These are phyloP conservation scores for Tylopilus sp. DNA, from an alignment of 768 basidiomycete species.

Conservation along the genomic window DNA sequence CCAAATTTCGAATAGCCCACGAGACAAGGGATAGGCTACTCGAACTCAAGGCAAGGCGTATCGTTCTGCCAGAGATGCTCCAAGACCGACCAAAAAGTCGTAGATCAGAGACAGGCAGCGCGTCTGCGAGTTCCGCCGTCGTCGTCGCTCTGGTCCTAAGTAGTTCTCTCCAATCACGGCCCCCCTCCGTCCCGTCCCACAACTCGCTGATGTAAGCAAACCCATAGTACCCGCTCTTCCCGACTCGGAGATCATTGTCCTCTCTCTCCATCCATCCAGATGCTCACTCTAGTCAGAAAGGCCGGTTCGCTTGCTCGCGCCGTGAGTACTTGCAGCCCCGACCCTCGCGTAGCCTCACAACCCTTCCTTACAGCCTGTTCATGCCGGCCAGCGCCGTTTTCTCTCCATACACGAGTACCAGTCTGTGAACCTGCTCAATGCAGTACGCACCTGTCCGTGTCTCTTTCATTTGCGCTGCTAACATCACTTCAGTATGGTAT, in stretches of 20 bases:
- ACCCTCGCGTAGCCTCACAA: not conserved
- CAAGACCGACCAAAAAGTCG: slow-evolving; percentile 34
- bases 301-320: slow-evolving; percentile 59
- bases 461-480: not conserved
- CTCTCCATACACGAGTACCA: slow-evolving; percentile 99
- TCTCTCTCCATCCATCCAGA: slow-evolving; percentile 34
- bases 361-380: slow-evolving; percentile 46
- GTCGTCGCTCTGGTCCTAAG: slow-evolving; percentile 71
- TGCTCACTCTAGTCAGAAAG: slow-evolving; percentile 69
- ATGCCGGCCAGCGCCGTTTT: slow-evolving; percentile 83
- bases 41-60: slow-evolving; percentile 78
- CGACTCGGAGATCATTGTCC: slow-evolving; percentile 14
- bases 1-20: slow-evolving; percentile 79
- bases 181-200: not conserved
- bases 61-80: slow-evolving; percentile 64
- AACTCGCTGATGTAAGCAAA: slow-evolving; percentile 41
- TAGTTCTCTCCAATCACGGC: slow-evolving; percentile 13
- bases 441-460: slow-evolving; percentile 46
- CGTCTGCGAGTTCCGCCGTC: slow-evolving; percentile 54
- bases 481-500: slow-evolving; percentile 78
- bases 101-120: slow-evolving; percentile 74
- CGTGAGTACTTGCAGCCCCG: slow-evolving; percentile 37
- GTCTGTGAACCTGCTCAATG: slow-evolving; percentile 91
- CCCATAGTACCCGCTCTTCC: slow-evolving; percentile 4
- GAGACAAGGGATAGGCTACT: slow-evolving; percentile 39